phyloP scores from a whole-genome alignment of 2,329 filamentous ascomycete genomes.

The Colletotrichum tofieldiae region DNA sequence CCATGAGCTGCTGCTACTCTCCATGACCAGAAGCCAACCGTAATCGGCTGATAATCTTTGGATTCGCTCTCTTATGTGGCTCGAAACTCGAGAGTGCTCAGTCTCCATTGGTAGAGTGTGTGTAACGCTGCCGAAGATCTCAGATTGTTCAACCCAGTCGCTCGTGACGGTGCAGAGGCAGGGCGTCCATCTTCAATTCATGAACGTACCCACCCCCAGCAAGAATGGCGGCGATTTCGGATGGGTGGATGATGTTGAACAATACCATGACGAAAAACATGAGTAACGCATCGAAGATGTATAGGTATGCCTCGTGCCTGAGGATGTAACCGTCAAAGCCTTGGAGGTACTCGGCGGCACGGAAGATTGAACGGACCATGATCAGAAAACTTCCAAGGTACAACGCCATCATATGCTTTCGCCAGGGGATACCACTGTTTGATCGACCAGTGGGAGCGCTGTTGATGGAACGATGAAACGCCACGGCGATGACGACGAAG shows the following conservation, averaged over 20 bases:
- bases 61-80: not conserved
- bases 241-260: slow-evolving; percentile 37
- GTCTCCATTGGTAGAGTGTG: not conserved
- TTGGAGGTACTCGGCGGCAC: slow-evolving; percentile 59
- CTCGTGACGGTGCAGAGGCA: slow-evolving; percentile 8
- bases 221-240: slow-evolving; percentile 15
- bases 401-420: slow-evolving; percentile 49
- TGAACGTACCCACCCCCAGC: not conserved
- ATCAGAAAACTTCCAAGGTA: slow-evolving; percentile 54
- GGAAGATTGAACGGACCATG: slow-evolving; percentile 58
- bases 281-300: slow-evolving; percentile 56
- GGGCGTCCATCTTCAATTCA: slow-evolving; percentile 19
- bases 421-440: slow-evolving; percentile 49
- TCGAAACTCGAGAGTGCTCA: not conserved
- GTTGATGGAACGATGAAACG: slow-evolving; percentile 60
- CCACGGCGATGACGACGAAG: slow-evolving; percentile 64
- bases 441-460: slow-evolving; percentile 45
- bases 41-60: not conserved
- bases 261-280: slow-evolving; percentile 51
- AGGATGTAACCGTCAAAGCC: slow-evolving; percentile 54
- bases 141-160: not conserved
- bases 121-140: not conserved
- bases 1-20: not conserved
- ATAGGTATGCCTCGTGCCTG: slow-evolving; percentile 54
- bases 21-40: not conserved